These are phyloP conservation scores for Xylariaceae sp. DNA, from an alignment of 2,329 filamentous ascomycete species.

Conservation along the genomic window DNA sequence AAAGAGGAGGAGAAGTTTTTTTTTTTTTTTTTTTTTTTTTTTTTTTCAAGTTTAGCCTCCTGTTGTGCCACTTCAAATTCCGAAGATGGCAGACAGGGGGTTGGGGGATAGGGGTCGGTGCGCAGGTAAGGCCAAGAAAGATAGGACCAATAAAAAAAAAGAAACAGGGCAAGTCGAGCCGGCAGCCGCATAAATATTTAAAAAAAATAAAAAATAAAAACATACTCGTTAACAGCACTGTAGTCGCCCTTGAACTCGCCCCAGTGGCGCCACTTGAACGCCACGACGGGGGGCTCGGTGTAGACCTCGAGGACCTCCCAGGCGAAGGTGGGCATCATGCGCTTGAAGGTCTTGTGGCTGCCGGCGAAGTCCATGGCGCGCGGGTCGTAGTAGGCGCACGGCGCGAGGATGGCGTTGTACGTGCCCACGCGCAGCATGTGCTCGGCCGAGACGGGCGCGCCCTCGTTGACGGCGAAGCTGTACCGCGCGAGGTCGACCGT, in stretches of 20 bases:
- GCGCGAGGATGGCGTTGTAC: constrained; percentile 70
- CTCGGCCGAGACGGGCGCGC: constrained; percentile 59
- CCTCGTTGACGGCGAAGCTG: constrained; percentile 68
- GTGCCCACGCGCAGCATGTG: constrained; percentile 72
- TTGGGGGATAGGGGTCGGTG: no score
- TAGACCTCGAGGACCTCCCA: constrained; percentile 75
- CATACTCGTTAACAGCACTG: constrained; percentile 66
- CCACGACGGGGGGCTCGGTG: constrained; percentile 65
- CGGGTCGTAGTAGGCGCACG: constrained; percentile 69
- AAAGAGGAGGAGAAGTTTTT: background rate
- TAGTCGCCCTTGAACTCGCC: constrained; percentile 71
- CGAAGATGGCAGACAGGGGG: no score
- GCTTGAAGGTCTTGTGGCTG: constrained; percentile 73
- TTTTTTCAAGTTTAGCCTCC: no score
- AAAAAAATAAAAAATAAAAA: no score
- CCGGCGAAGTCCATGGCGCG: constrained; percentile 64
- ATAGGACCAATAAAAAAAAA: no score
- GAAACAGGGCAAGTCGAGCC: no score
- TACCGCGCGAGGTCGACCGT: constrained; percentile 67
- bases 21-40: no score
- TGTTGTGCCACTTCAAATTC: no score
- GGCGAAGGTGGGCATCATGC: constrained; percentile 75
- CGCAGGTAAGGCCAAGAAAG: no score
- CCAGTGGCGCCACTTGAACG: constrained; percentile 73
- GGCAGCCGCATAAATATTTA: no score